Evolutionary conservation across 768 basidiomycete species (phyloP), one percentile per base, ranked within the genome.

Genomic region (Podaxis sp.): DNA sequence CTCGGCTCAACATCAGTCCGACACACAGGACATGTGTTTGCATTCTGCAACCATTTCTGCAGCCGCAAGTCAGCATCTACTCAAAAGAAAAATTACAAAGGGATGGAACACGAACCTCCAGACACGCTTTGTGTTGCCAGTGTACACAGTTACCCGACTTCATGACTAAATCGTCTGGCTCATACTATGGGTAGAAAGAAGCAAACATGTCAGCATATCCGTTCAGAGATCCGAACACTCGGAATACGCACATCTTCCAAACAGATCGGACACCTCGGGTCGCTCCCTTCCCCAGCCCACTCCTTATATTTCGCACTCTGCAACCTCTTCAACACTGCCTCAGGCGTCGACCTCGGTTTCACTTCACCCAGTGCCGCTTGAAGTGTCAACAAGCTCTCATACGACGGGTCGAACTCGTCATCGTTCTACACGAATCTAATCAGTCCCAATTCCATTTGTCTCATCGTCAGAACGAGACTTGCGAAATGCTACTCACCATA

Each of bases 11-110:
- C 87, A 28, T 81, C 75, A 66, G 86, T 84, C 46, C 91, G 87
- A 72, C 91, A 94, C 1, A 93, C 89, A 13, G 91, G 92, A 66
- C 92, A 94, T 0, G 90, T 92, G 56, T 79, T 85, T 4, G 91
- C 90, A 3, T 83, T 80, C 65, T 83, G 83, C 24, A 94, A 80
- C 92, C 92, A 94, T 89, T 91, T 87, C 88, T 92, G n/a, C 44
- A 20, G 10, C n/a, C 44, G n/a, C 2, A 63, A 52, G 26, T 60
- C 51, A 40, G 58, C 37, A 63, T 36, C 50, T 60, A 56, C 8
- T 33, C 28, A 37, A 22, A 51, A 13, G 38, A 15, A 17, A 24
- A 22, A 15, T 24, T 22, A 37, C 20, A 44, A 63, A 57, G 30
- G 8, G 36, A 36, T 26, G 4, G 53, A 44, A 8, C 30, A 73